Evolutionary conservation across 2,329 filamentous ascomycete genomes (phyloP), one percentile per base, ranked within the genome.

Genomic region (Arthrobotrys sphaeroides): DNA sequence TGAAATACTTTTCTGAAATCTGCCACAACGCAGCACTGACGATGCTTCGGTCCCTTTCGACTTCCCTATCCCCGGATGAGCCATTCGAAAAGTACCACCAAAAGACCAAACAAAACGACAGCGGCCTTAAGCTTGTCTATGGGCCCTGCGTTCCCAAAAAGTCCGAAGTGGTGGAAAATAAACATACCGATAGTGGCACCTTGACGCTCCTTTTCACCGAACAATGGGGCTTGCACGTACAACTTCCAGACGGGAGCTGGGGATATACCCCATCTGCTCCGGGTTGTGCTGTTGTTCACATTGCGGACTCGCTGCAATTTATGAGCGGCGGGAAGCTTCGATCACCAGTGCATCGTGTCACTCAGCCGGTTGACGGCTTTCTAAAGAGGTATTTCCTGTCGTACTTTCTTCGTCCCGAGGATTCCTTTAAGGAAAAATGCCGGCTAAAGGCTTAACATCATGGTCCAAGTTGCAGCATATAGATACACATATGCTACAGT

Each of bases 401-500:
- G 3, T 75, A 75, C 45, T 69, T 75, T 33, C 40, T 75, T 10
- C 45, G 72, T 28, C 72, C 72, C 10, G 70, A 53, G 16, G 10
- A 62, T 26, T 28, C 36, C 0, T 53, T 22, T 3, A 43, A 47
- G 36, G 31, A 62, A 5, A 59, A 45, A 9, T 55, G 31, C 5
- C 51, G 51, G 13, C 31, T 55, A 6, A 36, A 28, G 12, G n/a
- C n/a, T 12, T 38, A 55, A 31, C 2, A 10, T 36, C 4, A 59
- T 43, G n/a, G n/a, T n/a, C n/a, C 62, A 22, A 85, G n/a, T 83
- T 0, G 84, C 84, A 2, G 85, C 85, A 76, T 77, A 77, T n/a
- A 13, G 13, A 28, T 9, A 3, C 13, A 12, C 12, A 12, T 33
- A 26, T 28, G 12, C 24, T 16, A 49, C 7, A 33, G 5, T 12